Evolutionary conservation across 2,329 filamentous ascomycete genomes (phyloP), one percentile per base, ranked within the genome.

Genomic region (Drechslerella coelobrocha): DNA sequence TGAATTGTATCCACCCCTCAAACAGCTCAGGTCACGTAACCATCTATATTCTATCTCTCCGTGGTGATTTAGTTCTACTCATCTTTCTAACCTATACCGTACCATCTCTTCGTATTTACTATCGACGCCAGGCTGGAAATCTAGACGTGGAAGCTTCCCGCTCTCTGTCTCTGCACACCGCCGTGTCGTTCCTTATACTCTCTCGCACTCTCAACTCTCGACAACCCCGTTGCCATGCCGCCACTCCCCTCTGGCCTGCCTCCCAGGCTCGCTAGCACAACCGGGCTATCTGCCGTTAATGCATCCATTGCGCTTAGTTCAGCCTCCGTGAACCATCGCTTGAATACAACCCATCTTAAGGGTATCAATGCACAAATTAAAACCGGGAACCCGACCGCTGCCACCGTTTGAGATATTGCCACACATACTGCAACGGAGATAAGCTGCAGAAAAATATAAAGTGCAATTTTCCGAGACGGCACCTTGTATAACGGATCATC

Each of bases 401-500:
- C 85, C 23, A 86, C 83, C 0, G 84, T 86, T 75, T 86, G 83
- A 1, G 84, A 85, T 56, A 86, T 83, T 0, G 83, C 84, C 10
- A 87, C 84, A 2, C 82, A 84, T 5, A 81, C 81, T 0, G 80
- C 81, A 19, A 86, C 84, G 1, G 81, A 82, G 1, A 83, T 43
- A 1, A 83, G 74, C 74, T 86, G 83, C 19, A 84, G 80, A 10
- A 77, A 79, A 0, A 85, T 79, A 73, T 83, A 87, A 1, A 80
- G 79, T 68, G 79, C 76, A 24, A 86, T 82, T 14, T 82, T 80
- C 86, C 56, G 81, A 81, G 9, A 86, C 78, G 0, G 84, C 27
- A 90, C 79, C n/a, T 81, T 79, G 51, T 82, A 81, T 1, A 92
- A 81, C 0, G 88, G 88, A 73, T 88, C 84, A 0, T 79, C 80